A percentile compares a stretch with the other conserved stretches of the same genome.
phyloP scores from a whole-genome alignment of 1,284 basidiomycete genomes.

The Moesziomyces sp. region DNA sequence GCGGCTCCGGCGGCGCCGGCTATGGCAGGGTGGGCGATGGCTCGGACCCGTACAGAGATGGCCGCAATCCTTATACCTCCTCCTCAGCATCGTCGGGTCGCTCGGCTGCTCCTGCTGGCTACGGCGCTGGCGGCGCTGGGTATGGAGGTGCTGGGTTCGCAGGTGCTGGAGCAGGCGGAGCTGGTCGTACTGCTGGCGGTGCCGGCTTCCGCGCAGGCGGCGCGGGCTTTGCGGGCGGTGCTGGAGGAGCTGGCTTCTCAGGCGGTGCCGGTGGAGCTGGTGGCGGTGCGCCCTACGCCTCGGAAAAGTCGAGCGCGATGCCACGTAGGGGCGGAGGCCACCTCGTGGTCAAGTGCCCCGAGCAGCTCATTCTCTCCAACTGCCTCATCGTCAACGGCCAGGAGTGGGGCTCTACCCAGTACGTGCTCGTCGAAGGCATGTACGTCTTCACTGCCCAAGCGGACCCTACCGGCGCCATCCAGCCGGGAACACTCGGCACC shows the following conservation, averaged over 20 bases:
- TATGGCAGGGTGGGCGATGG: conserved; percentile 39
- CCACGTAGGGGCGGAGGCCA: conserved; percentile 21
- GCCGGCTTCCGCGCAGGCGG: conserved; percentile 27
- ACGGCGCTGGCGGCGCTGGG: conserved; percentile 30
- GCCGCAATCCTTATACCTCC: conserved; percentile 30
- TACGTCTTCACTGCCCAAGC: conserved; percentile 61
- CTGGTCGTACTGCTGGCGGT: conserved; percentile 10
- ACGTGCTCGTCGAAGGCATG: conserved; percentile 60
- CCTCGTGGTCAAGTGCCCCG: conserved; percentile 57
- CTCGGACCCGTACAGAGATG: conserved; percentile 20
- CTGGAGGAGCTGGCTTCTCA: conserved; percentile 17
- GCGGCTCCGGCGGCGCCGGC: conserved; percentile 39
- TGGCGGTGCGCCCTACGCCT: conserved; percentile 30
- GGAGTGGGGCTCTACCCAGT: conserved; percentile 64
- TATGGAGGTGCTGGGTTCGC: conserved; percentile 24
- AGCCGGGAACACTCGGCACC: conserved; percentile 57
- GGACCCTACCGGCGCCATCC: conserved; percentile 54
- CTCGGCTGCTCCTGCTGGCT: conserved; percentile 20
- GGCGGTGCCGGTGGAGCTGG: conserved; percentile 18
- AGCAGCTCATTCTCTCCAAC: conserved; percentile 56
- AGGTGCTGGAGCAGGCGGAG: conserved; percentile 15
- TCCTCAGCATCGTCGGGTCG: conserved; percentile 20
- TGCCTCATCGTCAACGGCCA: conserved; percentile 61
- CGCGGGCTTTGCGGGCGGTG: conserved; percentile 32
- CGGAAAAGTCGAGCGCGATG: conserved; percentile 25